Evolutionary conservation across 371 early-diverging fungal species (phyloP), one percentile per base, ranked within the genome.

Genomic region (Apophysomyces sp.): DNA sequence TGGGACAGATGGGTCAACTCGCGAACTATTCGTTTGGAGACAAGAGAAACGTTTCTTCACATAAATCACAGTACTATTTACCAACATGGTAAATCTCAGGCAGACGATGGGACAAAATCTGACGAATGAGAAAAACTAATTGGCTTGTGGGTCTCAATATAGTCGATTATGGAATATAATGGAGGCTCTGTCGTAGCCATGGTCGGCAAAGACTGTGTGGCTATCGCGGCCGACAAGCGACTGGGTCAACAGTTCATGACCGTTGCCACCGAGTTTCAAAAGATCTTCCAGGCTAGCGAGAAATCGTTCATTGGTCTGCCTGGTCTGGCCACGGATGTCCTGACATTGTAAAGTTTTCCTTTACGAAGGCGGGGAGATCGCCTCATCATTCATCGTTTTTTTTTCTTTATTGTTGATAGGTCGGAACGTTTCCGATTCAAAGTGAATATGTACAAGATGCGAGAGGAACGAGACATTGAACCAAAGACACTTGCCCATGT

Each of bases 181-280:
- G 98, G 98, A 65, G 89, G 92, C 70, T 93, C 97, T 64, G 83
- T 99, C 59, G 92, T 99, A 68, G 99, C 98, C 68, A 99, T 99
- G 98, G 89, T 87, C 44, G 99, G 99, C 72, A 98, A 99, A 78
- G 86, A 92, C 77, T 97, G 97, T 74, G 98, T 99, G 6, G 98
- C 98, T 51, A 97, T 99, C 67, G 98, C 98, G 3, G 87, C 94
- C 30, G 99, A 99, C 83, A 93, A 90, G 69, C 89, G 94, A 62
- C 76, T 94, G 30, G 98, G 99, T 41, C 88, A 91, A 58, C 96
- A 97, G 68, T 88, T 91, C 65, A 86, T 98, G 86, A 99, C 99
- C 18, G 88, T 98, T 16, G 87, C 91, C 55, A 95, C 89, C 52
- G 90, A 97, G 61, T 98, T 98, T 72, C 88, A 92, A 77, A 98